Evolutionary conservation across 768 basidiomycete genomes (phyloP), one percentile per base, ranked within the genome.

Genomic region (Clitopilus hobsonii): DNA sequence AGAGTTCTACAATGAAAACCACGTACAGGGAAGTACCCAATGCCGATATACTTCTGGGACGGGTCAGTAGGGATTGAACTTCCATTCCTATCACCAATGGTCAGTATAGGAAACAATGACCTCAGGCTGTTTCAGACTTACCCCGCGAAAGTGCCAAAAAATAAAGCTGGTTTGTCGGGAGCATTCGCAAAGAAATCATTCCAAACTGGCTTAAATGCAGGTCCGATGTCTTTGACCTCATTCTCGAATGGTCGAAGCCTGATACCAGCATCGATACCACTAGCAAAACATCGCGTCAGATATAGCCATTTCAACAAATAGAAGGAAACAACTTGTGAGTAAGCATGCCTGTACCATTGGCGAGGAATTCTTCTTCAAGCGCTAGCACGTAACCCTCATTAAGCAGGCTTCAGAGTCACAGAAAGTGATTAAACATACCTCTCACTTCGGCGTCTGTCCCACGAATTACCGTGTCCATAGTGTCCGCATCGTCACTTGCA

Each of bases 91-190:
- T 36, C 32, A 11, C 13, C 13, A n/a, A 11, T 36, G 4, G 10
- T 36, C 32, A 36, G 32, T 14, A 2, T 4, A n/a, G 4, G 32
- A 36, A 14, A 36, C 2, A n/a, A n/a, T n/a, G n/a, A n/a, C n/a
- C n/a, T n/a, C n/a, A n/a, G n/a, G n/a, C 8, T n/a, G n/a, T n/a
- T n/a, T n/a, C 8, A 13, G 38, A 36, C 20, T 8, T 26, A 18
- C 14, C 16, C 25, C 24, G 22, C 18, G 6, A 30, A 38, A 38
- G 1, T 38, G 36, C 38, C 3, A 24, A 41, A 41, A n/a, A 14
- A 69, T 54, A 79, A 59, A 3, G 81, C 77, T 11, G 83, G 75
- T 60, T 85, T 85, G 61, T 86, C 86, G 0, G 79, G 77, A 2
- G 71, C 73, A 20, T 70, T 65, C 24, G 67, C 75, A 41, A 80